Base-by-base conservation (phyloP, 768 basidiomycete species). In the Tricholoma flavovirens region DNA sequence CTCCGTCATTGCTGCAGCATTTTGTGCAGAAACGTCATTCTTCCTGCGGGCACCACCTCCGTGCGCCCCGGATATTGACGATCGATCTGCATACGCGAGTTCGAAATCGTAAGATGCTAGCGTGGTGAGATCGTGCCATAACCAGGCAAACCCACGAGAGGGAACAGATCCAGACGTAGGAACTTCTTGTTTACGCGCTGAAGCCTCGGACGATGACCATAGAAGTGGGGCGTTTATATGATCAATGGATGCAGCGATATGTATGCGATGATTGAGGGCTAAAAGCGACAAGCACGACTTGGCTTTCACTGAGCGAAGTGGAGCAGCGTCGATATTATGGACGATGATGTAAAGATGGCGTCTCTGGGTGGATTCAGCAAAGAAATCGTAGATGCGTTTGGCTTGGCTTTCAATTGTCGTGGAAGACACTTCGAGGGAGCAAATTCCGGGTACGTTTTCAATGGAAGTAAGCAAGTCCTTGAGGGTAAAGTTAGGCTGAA, bases 51-150 rank as follows among this genome's bases (percentile, higher is more conserved):
- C 61, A 2, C 71, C 74, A 22, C 75, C 75, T 29, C 73, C 69
- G 48, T 75, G 74, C 9, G 80, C 83, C 14, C 83, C 82, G 15
- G 79, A 70, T 52, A 88, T 72, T 35, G 83, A 83, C 3, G 82
- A 78, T n/a, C 79, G 81, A 64, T 88, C 85, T 19, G 81, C 82
- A 51, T 75, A 83, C 0, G 81, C 75, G 36, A 90, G 78, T 67
- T 98, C 94, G 58, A 80, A 77, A 66, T 90, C 85, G 74, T 95
- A 97, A 1, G 90, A 76, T 14, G 73, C 75, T 60, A 94, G 87
- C 1, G 96, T 97, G 3, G 93, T 92, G 21, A 93, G 69, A 69
- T 96, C 92, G 70, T 98, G 92, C 84, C 91, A 92, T 14, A 93
- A 73, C 84, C 90, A 93, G 1, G 82, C 71, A 66, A 83, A 87